phyloP scores from a whole-genome alignment of 441 rosid genomes.

The Jatropha multifida region DNA sequence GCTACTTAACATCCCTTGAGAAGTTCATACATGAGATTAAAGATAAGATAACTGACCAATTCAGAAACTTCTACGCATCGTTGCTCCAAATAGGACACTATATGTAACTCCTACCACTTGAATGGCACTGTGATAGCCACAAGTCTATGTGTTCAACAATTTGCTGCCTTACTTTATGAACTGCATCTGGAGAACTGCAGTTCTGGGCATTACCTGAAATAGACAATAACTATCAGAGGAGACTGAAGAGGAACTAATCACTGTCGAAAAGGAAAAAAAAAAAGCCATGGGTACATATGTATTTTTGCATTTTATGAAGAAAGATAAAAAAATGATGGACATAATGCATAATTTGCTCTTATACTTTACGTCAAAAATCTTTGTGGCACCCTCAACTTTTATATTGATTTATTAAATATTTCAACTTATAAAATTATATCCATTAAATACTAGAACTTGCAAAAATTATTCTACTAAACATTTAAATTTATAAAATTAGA shows the following conservation, averaged over 20 bases:
- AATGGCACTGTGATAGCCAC: slow-evolving; percentile 85
- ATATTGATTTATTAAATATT: no score
- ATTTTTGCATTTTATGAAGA: background rate
- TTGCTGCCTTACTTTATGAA: slow-evolving; percentile 76
- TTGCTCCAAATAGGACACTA: slow-evolving; percentile 20
- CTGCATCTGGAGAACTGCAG: slow-evolving; percentile 86
- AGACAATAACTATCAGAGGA: slow-evolving; percentile 5
- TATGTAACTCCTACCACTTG: slow-evolving; percentile 41
- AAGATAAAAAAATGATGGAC: background rate
- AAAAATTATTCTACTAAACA: no score
- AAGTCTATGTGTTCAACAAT: slow-evolving; percentile 73
- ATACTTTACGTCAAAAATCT: no score
- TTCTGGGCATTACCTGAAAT: slow-evolving; percentile 66
- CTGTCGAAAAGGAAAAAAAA: background rate
- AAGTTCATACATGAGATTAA: slow-evolving; percentile 18
- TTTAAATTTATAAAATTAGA: no score
- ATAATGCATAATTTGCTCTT: no score
- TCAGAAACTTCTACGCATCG: background rate
- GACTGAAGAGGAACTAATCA: background rate
- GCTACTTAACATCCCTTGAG: slow-evolving; percentile 25
- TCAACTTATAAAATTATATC: no score
- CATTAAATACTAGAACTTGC: no score
- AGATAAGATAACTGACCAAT: slow-evolving; percentile 16
- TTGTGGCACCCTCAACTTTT: no score
- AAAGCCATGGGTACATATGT: background rate